phyloP scores from a whole-genome alignment of 352 stramenopile species.

The Globisporangium cederbergense region DNA sequence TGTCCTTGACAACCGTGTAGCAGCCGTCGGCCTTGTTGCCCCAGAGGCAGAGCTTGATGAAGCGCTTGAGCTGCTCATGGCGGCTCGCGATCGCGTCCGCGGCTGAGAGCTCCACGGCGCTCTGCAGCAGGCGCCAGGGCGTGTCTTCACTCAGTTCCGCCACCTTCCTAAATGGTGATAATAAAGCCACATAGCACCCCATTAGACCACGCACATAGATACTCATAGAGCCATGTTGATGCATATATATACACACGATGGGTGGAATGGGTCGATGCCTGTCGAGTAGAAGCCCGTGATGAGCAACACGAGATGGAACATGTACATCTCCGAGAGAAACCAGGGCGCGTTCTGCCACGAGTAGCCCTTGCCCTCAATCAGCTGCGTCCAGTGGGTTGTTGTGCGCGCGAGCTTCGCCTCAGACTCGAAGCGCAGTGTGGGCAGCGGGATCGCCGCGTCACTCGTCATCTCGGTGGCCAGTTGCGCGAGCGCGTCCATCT shows the following conservation, averaged over 20 bases:
- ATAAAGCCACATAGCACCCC: neutral
- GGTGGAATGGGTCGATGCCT: slow-evolving; percentile 62
- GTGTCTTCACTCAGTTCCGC: slow-evolving; percentile 47
- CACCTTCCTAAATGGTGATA: slow-evolving; percentile 34
- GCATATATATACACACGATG: slow-evolving; percentile 23
- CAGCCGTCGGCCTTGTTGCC: slow-evolving; percentile 77
- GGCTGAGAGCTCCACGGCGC: slow-evolving; percentile 34
- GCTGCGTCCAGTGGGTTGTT: slow-evolving; percentile 38
- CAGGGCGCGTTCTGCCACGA: slow-evolving; percentile 70
- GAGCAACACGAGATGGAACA: slow-evolving; percentile 67
- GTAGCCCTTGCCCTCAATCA: slow-evolving; percentile 41
- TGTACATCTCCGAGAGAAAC: slow-evolving; percentile 75
- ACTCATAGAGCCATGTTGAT: neutral
- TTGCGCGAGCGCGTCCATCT: slow-evolving; percentile 32
- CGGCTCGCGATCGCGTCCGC: slow-evolving; percentile 32
- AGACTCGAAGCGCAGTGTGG: slow-evolving; percentile 24
- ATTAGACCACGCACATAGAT: neutral
- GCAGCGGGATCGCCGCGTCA: slow-evolving; percentile 45
- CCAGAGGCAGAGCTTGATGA: slow-evolving; percentile 60
- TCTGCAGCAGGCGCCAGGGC: slow-evolving; percentile 59
- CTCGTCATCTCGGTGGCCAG: slow-evolving; percentile 44
- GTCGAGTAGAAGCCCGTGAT: slow-evolving; percentile 61
- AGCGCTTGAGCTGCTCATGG: slow-evolving; percentile 60
- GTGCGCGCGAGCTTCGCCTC: slow-evolving; percentile 31
- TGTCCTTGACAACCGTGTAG: slow-evolving; percentile 75